Evolutionary conservation across 2,329 filamentous ascomycete species (phyloP), one percentile per base, ranked within the genome.

Genomic region (Arthroderma uncinatum): DNA sequence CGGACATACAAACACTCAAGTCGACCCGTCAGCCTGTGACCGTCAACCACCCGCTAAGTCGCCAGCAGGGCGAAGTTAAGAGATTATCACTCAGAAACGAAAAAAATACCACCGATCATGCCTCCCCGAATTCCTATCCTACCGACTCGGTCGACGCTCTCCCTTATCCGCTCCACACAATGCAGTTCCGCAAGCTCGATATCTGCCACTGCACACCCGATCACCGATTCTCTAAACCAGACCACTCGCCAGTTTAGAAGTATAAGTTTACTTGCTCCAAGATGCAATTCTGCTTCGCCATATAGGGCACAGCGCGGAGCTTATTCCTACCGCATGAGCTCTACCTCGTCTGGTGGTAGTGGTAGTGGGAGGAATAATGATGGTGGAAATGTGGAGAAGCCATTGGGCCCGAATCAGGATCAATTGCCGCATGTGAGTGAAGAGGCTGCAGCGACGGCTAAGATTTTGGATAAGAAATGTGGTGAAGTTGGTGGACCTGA

Each of bases 351-450:
- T 9, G 37, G 53, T 30, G 16, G 23, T 4, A 64, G 53, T 30
- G 16, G 23, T 4, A 64, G 61, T 59, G 59, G 62, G 54, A 64
- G 64, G 36, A 61, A 63, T 36, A 66, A 70, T 37, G 63, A 67
- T 55, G 57, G 60, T 25, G 60, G 62, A 37, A 47, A 64, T 16
- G 59, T 64, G 14, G 64, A 70, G 34, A 61, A 67, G 33, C 59
- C 64, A 44, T 68, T 68, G 48, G 76, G 75, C 21, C 75, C 79
- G 10, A 80, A 79, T 58, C 74, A 78, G 70, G 74, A 79, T 60
- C 69, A 67, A 30, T 70, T 83, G 55, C 79, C 80, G 42, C 78
- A 82, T 71, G 80, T 85, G 30, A 84, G 79, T 61, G 81, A 86
- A 66, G 83, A 87, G 68, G 82, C 83, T 33, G 79, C 79, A 39